phyloP scores from a whole-genome alignment of 208 protist genomes.

The Leptomonas pyrrhocoris region DNA sequence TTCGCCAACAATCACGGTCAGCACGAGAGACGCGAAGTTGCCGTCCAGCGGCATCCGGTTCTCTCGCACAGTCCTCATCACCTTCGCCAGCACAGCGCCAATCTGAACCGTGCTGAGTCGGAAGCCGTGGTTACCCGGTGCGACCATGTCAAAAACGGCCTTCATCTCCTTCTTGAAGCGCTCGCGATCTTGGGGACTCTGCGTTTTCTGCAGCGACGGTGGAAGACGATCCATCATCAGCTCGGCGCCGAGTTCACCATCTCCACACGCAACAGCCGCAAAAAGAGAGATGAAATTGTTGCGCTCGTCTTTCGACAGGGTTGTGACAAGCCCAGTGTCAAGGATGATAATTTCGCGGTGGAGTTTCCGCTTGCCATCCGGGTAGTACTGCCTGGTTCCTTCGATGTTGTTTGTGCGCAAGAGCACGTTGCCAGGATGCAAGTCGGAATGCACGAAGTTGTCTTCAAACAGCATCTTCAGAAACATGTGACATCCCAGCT shows the following conservation, averaged over 20 bases:
- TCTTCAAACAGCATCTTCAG: slow-evolving; percentile 95
- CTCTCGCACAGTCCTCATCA: slow-evolving; percentile 80
- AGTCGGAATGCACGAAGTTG: slow-evolving; percentile 95
- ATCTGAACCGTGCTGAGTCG: slow-evolving; percentile 83
- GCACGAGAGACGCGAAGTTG: slow-evolving; percentile 90
- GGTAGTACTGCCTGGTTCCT: slow-evolving; percentile 47
- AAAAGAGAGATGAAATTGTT: slow-evolving; percentile 95
- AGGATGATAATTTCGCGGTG: slow-evolving; percentile 82
- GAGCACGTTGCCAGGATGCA: slow-evolving; percentile 94
- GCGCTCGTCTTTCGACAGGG: slow-evolving; percentile 78
- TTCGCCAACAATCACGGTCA: slow-evolving; percentile 92
- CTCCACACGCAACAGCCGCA: slow-evolving; percentile 83
- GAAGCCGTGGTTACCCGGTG: slow-evolving; percentile 76
- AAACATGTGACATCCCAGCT: slow-evolving; percentile 91
- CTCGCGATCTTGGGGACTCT: slow-evolving; percentile 43
- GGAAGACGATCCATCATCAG: slow-evolving; percentile 91
- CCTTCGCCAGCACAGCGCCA: slow-evolving; percentile 69
- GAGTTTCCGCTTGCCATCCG: slow-evolving; percentile 67
- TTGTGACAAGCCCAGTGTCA: slow-evolving; percentile 91
- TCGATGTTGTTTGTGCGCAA: slow-evolving; percentile 56
- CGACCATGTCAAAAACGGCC: slow-evolving; percentile 79
- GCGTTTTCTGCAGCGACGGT: slow-evolving; percentile 19
- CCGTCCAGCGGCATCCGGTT: slow-evolving; percentile 90
- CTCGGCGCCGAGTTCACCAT: slow-evolving; percentile 86
- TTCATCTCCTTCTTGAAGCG: slow-evolving; percentile 77